Percentiles rank a stretch among this genome's conserved stretches.
These are phyloP conservation scores for Cavenderia fasciculata DNA, from an alignment of 78 protist genomes.

Conservation along the genomic window DNA sequence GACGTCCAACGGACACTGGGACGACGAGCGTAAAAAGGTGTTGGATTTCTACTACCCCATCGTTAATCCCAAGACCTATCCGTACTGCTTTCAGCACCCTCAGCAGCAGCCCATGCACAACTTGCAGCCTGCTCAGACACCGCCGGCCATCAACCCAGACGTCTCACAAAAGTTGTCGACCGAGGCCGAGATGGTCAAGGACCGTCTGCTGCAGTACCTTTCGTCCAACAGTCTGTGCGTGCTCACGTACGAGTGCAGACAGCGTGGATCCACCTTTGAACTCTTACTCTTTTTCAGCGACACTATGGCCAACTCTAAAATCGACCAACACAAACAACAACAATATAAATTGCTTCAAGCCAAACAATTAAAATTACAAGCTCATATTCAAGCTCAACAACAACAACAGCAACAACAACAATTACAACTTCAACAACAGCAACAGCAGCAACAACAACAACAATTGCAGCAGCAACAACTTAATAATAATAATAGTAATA, in stretches of 20 bases:
- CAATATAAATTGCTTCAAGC: too few species aligned
- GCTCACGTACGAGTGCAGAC: slow-evolving; percentile 31
- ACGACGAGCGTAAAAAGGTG: slow-evolving; percentile 1
- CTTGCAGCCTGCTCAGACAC: not conserved
- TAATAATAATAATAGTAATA: too few species aligned
- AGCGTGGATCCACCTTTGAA: not conserved
- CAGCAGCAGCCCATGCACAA: not conserved
- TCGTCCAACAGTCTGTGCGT: slow-evolving; percentile 24
- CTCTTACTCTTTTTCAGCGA: not conserved
- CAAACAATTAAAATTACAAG: too few species aligned
- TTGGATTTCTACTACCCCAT: slow-evolving; percentile 1
- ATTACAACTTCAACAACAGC: not conserved
- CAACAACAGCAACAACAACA: not conserved
- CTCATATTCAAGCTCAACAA: too few species aligned
- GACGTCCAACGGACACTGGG: slow-evolving; percentile 14
- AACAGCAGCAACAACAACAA: too few species aligned
- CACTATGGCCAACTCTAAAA: not conserved
- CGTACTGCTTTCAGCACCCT: slow-evolving; percentile 34
- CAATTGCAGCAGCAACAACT: too few species aligned
- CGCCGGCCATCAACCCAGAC: not conserved
- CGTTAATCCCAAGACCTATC: slow-evolving; percentile 4
- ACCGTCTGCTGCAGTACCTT: slow-evolving; percentile 20
- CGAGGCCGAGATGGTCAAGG: not conserved
- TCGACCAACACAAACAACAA: not conserved
- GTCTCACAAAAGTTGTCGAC: not conserved